phyloP scores from a whole-genome alignment of 768 basidiomycete species.

The Butyriboletus loyo region DNA sequence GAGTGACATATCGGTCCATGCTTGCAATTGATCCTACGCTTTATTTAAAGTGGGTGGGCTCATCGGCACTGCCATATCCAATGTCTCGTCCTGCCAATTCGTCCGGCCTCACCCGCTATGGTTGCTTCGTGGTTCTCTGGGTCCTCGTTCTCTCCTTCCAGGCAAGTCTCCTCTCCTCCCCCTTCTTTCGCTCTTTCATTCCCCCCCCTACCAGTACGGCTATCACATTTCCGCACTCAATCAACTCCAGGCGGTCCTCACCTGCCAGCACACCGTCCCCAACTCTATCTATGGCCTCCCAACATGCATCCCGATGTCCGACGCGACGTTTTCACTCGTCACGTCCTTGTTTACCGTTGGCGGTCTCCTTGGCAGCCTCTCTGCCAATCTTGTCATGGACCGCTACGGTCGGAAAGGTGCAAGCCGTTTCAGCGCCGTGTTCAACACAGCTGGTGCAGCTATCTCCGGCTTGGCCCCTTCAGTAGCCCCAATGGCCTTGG shows the following conservation, averaged over 20 bases:
- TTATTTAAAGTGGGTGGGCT: too few species aligned
- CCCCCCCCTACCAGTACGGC: conserved; percentile 56
- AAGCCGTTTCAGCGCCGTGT: conserved; percentile 51
- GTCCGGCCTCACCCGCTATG: conserved; percentile 57
- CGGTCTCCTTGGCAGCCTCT: conserved; percentile 74
- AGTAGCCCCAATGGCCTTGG: conserved; percentile 54
- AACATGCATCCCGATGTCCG: conserved; percentile 77
- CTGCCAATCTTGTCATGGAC: conserved; percentile 68
- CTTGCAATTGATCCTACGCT: too few species aligned
- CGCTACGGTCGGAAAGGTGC: conserved; percentile 69
- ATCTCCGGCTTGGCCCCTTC: conserved; percentile 67
- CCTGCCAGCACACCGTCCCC: conserved; percentile 47
- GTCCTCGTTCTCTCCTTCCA: conserved; percentile 59
- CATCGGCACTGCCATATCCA: conserved; percentile 1
- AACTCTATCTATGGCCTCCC: conserved; percentile 44
- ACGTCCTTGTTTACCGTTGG: conserved; percentile 87
- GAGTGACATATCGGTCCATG: too few species aligned
- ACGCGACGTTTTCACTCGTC: conserved; percentile 74
- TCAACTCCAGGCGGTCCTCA: conserved; percentile 77
- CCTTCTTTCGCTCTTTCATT: not conserved
- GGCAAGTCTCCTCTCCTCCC: conserved; percentile 24
- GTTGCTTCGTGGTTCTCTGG: conserved; percentile 68
- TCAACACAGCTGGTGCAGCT: conserved; percentile 55
- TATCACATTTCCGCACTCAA: conserved; percentile 92
- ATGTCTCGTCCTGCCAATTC: conserved; percentile 19